Evolutionary conservation across 192 early-diverging fungal genomes (phyloP), one percentile per base, ranked within the genome.

Genomic region (Dissophora ornata): DNA sequence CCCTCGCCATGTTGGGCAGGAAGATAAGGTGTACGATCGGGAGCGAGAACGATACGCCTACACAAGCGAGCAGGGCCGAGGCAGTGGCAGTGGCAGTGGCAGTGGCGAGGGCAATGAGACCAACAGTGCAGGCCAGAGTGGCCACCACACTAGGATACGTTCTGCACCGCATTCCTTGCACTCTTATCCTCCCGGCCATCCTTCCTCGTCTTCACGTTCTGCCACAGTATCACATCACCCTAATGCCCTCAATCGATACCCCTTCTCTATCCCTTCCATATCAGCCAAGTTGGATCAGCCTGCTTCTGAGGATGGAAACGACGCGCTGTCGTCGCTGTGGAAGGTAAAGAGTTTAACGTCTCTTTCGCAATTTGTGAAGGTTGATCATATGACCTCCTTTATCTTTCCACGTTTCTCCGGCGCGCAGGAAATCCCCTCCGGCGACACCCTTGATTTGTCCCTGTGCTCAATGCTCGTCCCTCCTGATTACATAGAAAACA

Each of bases 311-410:
- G 64, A 77, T 33, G 63, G 58, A 8, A 67, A 18, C 36, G 73
- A 77, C 51, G 73, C 73, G 1, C 29, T 77, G 32, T 77, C 73
- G 28, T 42, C 73, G 36, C 40, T 77, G n/a, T 77, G 73, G 73
- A 77, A 77, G 73, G 73, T 77, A 77, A 25, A 18, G n/a, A n/a
- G n/a, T n/a, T n/a, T n/a, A n/a, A n/a, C n/a, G n/a, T n/a, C 50
- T 15, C 22, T 16, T 21, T 33, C n/a, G n/a, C n/a, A n/a, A n/a
- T n/a, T n/a, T n/a, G n/a, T n/a, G n/a, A n/a, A 45, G 26, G 26
- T 9, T 2, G 22, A 22, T 38, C 19, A 48, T 18, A 32, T n/a
- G 2, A 15, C 34, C 22, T 2, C 6, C 30, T 12, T 8, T 26
- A 36, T 58, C 12, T 11, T 44, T 26, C 24, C 12, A 44, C 5